Percentiles rank a stretch among this genome's conserved stretches.
Conservation (phyloP, 139 green algal species). For the Picochlorum sp. region DNA sequence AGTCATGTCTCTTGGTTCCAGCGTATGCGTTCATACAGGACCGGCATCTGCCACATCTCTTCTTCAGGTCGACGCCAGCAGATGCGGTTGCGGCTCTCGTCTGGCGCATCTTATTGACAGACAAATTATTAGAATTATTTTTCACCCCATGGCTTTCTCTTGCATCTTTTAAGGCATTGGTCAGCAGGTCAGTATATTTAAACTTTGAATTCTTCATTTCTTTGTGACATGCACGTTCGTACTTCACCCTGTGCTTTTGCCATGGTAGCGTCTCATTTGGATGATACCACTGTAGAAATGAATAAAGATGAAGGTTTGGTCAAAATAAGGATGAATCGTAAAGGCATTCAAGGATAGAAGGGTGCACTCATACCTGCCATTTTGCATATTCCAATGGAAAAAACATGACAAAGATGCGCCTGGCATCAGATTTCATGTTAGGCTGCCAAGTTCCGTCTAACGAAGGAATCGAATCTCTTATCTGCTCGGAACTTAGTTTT, state of each 20-base stretch:
- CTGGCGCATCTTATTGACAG: constrained; percentile 21
- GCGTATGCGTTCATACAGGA: constrained; percentile 32
- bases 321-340: too few relatives aligned
- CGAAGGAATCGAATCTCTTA: constrained; percentile 8
- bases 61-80: constrained; percentile 26
- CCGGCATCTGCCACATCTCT: constrained; percentile 38
- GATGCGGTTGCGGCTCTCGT: constrained; percentile 28
- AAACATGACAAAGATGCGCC: constrained; percentile 14
- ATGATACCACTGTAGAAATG: constrained; percentile 30
- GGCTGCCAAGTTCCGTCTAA: background rate
- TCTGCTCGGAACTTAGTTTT: constrained; percentile 15
- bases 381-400: background rate
- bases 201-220: constrained; percentile 16
- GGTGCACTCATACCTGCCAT: too few relatives aligned
- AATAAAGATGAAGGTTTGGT: too few relatives aligned
- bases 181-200: constrained; percentile 18
- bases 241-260: constrained; percentile 12
- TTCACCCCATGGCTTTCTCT: constrained; percentile 16
- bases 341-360: too few relatives aligned
- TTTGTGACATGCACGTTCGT: constrained; percentile 8
- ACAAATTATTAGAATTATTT: background rate
- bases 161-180: constrained; percentile 21
- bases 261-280: constrained; percentile 23
- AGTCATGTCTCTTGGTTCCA: constrained; percentile 37
- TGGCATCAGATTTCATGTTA: background rate